Percentiles rank a stretch among this genome's conserved stretches.
Evolutionary conservation across 208 protist species (phyloP).

Genomic region (Blechomonas ayalai): DNA sequence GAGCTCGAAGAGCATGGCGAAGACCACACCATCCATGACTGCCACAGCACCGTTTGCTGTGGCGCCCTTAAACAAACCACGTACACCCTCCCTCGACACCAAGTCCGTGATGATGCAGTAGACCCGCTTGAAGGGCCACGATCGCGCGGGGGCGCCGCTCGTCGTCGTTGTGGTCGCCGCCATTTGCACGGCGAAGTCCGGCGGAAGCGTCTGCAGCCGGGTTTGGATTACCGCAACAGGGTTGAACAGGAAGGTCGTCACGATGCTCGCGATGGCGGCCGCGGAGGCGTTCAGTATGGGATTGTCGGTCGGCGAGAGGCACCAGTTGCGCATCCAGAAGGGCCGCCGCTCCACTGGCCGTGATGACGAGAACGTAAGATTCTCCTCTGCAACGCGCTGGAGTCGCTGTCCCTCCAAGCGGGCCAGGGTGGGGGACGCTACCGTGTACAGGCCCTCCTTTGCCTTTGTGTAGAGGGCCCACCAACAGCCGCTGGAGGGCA

Average conservation of each 20-base stretch:
- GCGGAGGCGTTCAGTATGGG: slow-evolving; percentile 62
- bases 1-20: slow-evolving; percentile 77
- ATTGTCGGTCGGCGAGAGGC: slow-evolving; percentile 79
- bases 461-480: slow-evolving; percentile 74
- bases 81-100: slow-evolving; percentile 41
- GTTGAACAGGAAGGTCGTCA: slow-evolving; percentile 71
- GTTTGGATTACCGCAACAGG: slow-evolving; percentile 78
- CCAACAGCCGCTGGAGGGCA: slow-evolving; percentile 79
- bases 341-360: not conserved
- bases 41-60: slow-evolving; percentile 60
- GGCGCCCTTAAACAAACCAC: slow-evolving; percentile 76
- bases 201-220: slow-evolving; percentile 58
- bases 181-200: slow-evolving; percentile 10
- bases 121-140: slow-evolving; percentile 8
- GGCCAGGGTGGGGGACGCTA: slow-evolving; percentile 32
- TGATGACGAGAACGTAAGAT: not conserved
- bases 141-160: not conserved
- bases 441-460: slow-evolving; percentile 62
- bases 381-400: not conserved
- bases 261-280: slow-evolving; percentile 48
- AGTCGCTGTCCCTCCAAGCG: slow-evolving; percentile 40
- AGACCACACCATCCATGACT: slow-evolving; percentile 75
- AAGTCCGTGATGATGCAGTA: slow-evolving; percentile 36
- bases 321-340: slow-evolving; percentile 55
- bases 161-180: not conserved